Base-by-base conservation (phyloP, 139 green algal species). In the Chlamydomonas asymmetrica region DNA sequence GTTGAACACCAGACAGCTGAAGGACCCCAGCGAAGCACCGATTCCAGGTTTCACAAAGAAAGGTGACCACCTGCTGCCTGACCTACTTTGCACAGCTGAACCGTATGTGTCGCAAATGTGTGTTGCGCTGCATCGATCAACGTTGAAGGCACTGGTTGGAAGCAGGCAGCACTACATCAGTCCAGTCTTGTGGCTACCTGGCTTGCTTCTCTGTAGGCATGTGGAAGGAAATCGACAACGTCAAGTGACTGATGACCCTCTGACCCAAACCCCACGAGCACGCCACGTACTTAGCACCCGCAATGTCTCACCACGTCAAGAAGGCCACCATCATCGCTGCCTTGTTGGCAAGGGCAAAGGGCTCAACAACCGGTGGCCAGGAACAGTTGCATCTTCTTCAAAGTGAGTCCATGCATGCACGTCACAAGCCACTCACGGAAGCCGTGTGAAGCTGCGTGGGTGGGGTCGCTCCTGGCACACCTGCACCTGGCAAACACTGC, bases 21-120 rank as follows among this genome's bases (percentile, higher is more conserved):
- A 65, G 61, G 75, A 81, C 32, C 57, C 50, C 18, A 32, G 56
- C 22, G 75, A 81, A 37, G 66, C 40, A 40, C 32, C 52, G 10
- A n/a, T n/a, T n/a, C 67, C 75, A 37, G 75, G 75, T 3, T 81
- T 81, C 23, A 49, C 62, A 35, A 81, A 81, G 48, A 75, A 76
- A 48, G 75, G 75, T 68, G 50, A 41, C 20, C 71, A 34, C 1
- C 49, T 39, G 52, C 43, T 4, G 49, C 40, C 10, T 2, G 29
- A 65, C 48, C n/a, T 40, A 64, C 43, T 8, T 29, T 43, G 25
- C 50, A 3, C 66, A 49, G 5, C 23, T 23, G 6, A 41, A 18
- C 37, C 40, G 6, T 16, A 59, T 66, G 27, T n/a, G 25, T 2
- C 31, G 20, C 10, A 59, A 31, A n/a, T 8, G 20, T 59, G 45